Conservation (phyloP, 192 early-diverging fungal species). For the Pilaira anomala region DNA sequence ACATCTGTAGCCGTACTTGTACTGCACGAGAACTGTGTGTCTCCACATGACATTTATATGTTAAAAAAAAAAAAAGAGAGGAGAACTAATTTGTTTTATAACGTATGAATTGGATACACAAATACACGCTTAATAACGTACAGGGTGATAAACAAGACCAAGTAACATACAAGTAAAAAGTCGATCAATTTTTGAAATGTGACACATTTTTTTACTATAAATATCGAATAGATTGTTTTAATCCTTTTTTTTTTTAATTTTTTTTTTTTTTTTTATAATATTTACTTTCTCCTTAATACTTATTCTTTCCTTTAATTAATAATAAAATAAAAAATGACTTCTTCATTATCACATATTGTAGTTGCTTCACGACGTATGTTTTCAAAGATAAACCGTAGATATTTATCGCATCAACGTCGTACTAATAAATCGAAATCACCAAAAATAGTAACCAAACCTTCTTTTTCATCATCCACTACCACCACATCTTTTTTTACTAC, state of each 20-base stretch:
- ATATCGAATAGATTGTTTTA: background rate
- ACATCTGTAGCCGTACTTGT: too few relatives aligned
- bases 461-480: constrained; percentile 3
- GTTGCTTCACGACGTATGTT: constrained; percentile 19
- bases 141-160: background rate
- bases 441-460: background rate
- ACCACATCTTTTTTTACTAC: background rate
- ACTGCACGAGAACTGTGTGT: background rate
- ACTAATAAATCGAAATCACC: background rate
- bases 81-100: background rate
- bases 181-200: too few relatives aligned
- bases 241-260: constrained; percentile 2
- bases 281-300: constrained; percentile 6
- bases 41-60: background rate
- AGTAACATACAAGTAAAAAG: background rate
- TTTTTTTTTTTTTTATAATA: constrained; percentile 5
- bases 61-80: background rate
- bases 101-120: background rate
- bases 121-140: background rate
- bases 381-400: constrained; percentile 16
- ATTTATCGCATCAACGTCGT: background rate
- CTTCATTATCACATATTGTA: constrained; percentile 18
- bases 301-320: constrained; percentile 14
- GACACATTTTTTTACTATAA: background rate
- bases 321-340: constrained; percentile 8